Evolutionary conservation across 2,329 filamentous ascomycete species (phyloP), one percentile per base, ranked within the genome.

Genomic region (Albifimbria verrucaria): DNA sequence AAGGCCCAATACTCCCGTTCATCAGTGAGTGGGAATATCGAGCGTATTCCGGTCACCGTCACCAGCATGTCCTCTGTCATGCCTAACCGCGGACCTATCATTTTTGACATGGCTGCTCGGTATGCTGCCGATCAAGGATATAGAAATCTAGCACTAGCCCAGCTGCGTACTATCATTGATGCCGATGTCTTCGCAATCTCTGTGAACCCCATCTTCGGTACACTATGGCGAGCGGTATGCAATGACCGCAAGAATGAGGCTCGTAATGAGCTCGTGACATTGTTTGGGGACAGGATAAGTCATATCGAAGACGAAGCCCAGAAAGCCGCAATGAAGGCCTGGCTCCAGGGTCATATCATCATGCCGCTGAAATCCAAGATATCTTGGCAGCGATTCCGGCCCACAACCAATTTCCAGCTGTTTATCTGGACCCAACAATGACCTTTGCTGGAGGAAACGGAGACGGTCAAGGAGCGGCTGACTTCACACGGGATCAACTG

Each of bases 121-220:
- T 44, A 44, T 20, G 72, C 78, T 7, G 4, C 42, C 4, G 42
- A 44, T 23, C 7, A 44, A 21, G 20, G 18, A 17, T 44, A 44
- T 20, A 7, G 20, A 44, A 20, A 15, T 7, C 7, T 44, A 3
- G 42, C 22, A 3, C 12, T 44, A 4, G 15, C 42, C 15, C 42
- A 44, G 15, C 7, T 21, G 4, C 42, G 22, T 20, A 23, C 11
- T 20, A 44, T 44, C 25, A 75, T 78, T 25, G 58, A 67, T 4
- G 57, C 67, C 3, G 71, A 78, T 48, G 69, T 77, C 3, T 56
- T 62, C 2, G 68, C 70, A 1, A 71, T 79, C 23, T 61, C 76
- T 1, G 59, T 77, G 12, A 78, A 78, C 51, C 72, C 76, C 1
- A 67, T 79, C 1, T 79, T 78, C 50, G 75, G 76, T 2, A 65